Percentiles rank a stretch among this genome's conserved stretches.
These are phyloP conservation scores for Mycena sanguinolenta DNA, from an alignment of 768 basidiomycete species.

Conservation along the genomic window DNA sequence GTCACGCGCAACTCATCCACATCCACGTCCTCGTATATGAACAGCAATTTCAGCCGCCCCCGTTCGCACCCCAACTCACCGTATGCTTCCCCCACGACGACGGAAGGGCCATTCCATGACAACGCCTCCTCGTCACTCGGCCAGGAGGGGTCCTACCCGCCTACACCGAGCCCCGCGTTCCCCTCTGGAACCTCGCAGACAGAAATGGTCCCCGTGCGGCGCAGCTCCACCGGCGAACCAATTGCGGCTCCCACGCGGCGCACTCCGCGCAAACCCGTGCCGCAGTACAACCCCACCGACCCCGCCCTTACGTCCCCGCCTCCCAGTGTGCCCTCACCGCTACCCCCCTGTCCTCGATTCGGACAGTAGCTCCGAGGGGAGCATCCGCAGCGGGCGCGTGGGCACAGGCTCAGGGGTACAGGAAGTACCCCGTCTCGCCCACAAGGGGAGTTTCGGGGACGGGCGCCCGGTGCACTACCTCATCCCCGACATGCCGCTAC, in stretches of 20 bases:
- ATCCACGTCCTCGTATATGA: slow-evolving; percentile 35
- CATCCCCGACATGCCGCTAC: slow-evolving; percentile 69
- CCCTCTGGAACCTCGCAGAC: slow-evolving; percentile 45
- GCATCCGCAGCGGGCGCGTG: slow-evolving; percentile 22
- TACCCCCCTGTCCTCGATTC: slow-evolving; percentile 10
- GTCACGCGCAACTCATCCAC: slow-evolving; percentile 37
- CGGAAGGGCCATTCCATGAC: slow-evolving; percentile 14
- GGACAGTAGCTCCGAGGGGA: slow-evolving; percentile 34
- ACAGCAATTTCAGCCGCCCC: slow-evolving; percentile 39
- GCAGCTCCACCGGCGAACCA: slow-evolving; percentile 23
- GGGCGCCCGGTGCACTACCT: slow-evolving; percentile 66
- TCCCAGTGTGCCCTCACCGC: slow-evolving; percentile 14
- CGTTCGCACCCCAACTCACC: slow-evolving; percentile 38
- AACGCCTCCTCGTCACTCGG: slow-evolving; percentile 34
- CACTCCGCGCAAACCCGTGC: slow-evolving; percentile 69
- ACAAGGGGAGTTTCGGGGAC: slow-evolving; percentile 62
- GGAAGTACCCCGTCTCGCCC: slow-evolving; percentile 44
- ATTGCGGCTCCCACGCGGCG: slow-evolving; percentile 40
- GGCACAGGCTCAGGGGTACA: slow-evolving; percentile 2
- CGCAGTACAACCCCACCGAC: slow-evolving; percentile 57
- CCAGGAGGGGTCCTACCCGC: slow-evolving; percentile 37
- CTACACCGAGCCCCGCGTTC: slow-evolving; percentile 38
- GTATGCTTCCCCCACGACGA: slow-evolving; percentile 26
- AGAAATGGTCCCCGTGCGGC: not conserved
- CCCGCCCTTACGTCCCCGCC: slow-evolving; percentile 38